Evolutionary conservation across 1,139 yeast genomes (phyloP).

Genomic region (Blastobotrys apis): DNA sequence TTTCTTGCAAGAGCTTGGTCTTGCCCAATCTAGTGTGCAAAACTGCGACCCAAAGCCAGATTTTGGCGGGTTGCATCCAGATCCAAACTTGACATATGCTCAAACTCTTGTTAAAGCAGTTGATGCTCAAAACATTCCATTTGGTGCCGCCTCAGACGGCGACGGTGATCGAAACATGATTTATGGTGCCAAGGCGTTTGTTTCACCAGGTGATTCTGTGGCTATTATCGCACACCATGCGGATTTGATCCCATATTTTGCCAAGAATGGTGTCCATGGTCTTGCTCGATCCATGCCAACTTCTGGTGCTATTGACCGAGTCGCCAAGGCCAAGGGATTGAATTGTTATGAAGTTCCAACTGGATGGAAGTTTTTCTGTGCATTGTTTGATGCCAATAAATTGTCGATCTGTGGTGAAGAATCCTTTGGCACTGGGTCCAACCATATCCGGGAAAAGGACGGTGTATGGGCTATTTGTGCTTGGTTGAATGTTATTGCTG

Average conservation of each 20-base stretch:
- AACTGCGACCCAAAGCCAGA: slow-evolving; percentile 77
- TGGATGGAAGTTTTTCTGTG: slow-evolving; percentile 98
- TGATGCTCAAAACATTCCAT: slow-evolving; percentile 72
- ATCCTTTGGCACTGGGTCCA: slow-evolving; percentile 95
- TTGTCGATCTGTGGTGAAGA: slow-evolving; percentile 98
- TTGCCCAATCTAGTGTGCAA: slow-evolving; percentile 67
- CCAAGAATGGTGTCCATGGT: slow-evolving; percentile 81
- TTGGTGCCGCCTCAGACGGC: slow-evolving; percentile 98
- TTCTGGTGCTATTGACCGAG: slow-evolving; percentile 87
- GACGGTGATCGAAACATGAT: slow-evolving; percentile 99
- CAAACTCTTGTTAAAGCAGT: slow-evolving; percentile 80
- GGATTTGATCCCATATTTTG: slow-evolving; percentile 81
- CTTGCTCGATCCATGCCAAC: slow-evolving; percentile 99
- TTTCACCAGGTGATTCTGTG: slow-evolving; percentile 97
- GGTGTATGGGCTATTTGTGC: slow-evolving; percentile 98
- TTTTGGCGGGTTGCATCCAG: slow-evolving; percentile 97
- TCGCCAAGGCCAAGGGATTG: slow-evolving; percentile 73
- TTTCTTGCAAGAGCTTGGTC: slow-evolving; percentile 78
- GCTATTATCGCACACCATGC: slow-evolving; percentile 97
- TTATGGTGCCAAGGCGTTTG: slow-evolving; percentile 92
- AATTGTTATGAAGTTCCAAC: slow-evolving; percentile 93
- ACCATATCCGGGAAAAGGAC: slow-evolving; percentile 96
- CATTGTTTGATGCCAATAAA: slow-evolving; percentile 86
- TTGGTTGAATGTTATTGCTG: slow-evolving; percentile 93
- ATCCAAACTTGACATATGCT: slow-evolving; percentile 95